phyloP scores from a whole-genome alignment of 768 basidiomycete genomes.

The Lanmaoa rubissima region DNA sequence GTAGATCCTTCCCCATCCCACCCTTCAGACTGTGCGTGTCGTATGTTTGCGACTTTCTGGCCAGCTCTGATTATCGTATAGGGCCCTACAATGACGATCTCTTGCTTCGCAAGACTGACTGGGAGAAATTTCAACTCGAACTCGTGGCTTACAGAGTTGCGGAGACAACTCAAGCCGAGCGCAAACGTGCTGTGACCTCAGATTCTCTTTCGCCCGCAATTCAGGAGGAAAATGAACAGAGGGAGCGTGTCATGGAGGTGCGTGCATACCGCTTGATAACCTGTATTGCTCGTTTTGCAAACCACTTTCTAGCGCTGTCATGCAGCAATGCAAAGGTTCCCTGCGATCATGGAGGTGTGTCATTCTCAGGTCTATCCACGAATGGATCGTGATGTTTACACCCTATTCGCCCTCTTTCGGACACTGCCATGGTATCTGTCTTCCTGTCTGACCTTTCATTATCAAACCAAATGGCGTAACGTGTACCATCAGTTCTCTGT shows the following conservation, averaged over 20 bases:
- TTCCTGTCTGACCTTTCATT: not conserved
- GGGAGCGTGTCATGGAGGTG: not conserved
- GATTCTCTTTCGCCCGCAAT: not conserved
- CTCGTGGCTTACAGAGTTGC: not conserved
- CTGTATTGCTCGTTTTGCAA: not conserved
- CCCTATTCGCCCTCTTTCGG: no score
- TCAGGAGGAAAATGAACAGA: not conserved
- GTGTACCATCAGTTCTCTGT: conserved; percentile 21
- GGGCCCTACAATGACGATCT: conserved; percentile 15
- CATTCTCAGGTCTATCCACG: not conserved
- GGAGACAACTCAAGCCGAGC: not conserved
- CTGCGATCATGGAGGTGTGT: conserved; percentile 22
- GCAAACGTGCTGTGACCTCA: not conserved
- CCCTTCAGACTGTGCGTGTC: conserved; percentile 14
- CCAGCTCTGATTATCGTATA: not conserved
- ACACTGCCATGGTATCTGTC: no score
- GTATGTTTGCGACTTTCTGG: not conserved
- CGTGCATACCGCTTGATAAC: not conserved
- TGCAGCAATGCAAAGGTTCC: not conserved
- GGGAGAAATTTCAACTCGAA: conserved; percentile 6
- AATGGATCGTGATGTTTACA: not conserved
- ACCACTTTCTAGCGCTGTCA: conserved; percentile 5
- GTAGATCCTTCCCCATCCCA: not conserved
- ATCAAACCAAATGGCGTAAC: not conserved
- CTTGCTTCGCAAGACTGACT: conserved; percentile 23